Evolutionary conservation across 2,329 filamentous ascomycete species (phyloP), one percentile per base, ranked within the genome.

Genomic region (Cercospora brassicicola): DNA sequence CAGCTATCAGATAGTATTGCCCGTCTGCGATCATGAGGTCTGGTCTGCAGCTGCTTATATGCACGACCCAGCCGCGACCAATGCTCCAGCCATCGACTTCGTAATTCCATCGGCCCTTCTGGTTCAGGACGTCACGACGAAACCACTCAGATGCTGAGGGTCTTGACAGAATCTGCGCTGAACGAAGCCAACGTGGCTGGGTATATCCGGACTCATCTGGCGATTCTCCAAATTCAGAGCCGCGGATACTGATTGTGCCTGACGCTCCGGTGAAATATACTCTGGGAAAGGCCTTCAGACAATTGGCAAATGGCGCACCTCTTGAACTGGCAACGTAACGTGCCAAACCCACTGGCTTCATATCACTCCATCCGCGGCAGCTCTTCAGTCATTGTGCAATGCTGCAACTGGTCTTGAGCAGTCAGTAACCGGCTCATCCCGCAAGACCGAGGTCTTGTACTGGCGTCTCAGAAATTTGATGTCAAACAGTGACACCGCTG

Each of bases 1-100:
- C 18, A 33, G 26, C 30, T 57, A 33, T 33, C 23, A 30, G 26
- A 10, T 30, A 33, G 26, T 57, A 7, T 57, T 18, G 53, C 26
- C 13, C 53, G 30, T 57, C 53, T 57, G 53, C 26, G n/a, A 30
- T 31, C 53, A 33, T 20, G 26, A 30, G 30, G 15, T 30, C 53
- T 57, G 26, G 26, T n/a, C 30, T 33, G 53, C 53, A 56, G 53
- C 53, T 56, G 28, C 53, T 56, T 56, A 56, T 56, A 56, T 56
- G 53, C 53, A 56, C 23, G 20, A 28, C 23, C 53, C 53, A 56
- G 28, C 53, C 53, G 23, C 28, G 23, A 31, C 23, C 13, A 28
- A n/a, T 56, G 13, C 23, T 31, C 53, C 53, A 31, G 53, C 53
- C 53, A 56, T 23, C 28, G 23, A 31, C 3, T 48, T 23, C 42